phyloP scores from a whole-genome alignment of 768 basidiomycete species.

The Suillus discolor region DNA sequence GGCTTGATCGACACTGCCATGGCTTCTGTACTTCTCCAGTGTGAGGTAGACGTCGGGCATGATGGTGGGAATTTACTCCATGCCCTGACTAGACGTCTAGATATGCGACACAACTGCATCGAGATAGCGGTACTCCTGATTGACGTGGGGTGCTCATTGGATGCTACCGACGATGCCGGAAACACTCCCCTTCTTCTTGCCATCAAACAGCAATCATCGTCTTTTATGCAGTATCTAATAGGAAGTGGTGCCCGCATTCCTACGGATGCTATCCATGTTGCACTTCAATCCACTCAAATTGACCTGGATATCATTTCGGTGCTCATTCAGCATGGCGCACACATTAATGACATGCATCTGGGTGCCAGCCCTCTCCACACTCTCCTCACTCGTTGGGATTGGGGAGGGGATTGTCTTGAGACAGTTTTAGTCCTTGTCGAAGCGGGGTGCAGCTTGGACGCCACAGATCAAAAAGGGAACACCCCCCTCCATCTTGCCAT shows the following conservation, averaged over 20 bases:
- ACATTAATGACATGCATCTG: not conserved
- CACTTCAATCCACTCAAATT: not conserved
- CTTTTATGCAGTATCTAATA: constrained; percentile 1
- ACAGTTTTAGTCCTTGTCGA: not conserved
- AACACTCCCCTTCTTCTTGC: not conserved
- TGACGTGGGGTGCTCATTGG: not conserved
- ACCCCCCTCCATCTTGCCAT: constrained; percentile 1
- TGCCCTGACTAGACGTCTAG: not conserved
- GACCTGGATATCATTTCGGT: not conserved
- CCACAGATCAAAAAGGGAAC: not conserved
- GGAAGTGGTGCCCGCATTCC: not conserved
- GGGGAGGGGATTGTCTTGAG: not conserved
- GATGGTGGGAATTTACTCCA: not conserved
- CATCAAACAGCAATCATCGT: not conserved
- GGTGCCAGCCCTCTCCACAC: not conserved
- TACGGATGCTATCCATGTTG: not conserved
- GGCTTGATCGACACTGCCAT: not conserved
- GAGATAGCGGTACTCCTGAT: not conserved
- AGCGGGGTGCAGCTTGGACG: constrained; percentile 3
- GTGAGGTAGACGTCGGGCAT: not conserved
- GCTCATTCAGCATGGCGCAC: not conserved
- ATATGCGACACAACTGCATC: not conserved
- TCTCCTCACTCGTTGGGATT: not conserved
- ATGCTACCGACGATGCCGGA: not conserved
- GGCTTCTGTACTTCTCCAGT: not conserved